Conservation (phyloP, 768 basidiomycete genomes). For the Lactifluus rugatus region DNA sequence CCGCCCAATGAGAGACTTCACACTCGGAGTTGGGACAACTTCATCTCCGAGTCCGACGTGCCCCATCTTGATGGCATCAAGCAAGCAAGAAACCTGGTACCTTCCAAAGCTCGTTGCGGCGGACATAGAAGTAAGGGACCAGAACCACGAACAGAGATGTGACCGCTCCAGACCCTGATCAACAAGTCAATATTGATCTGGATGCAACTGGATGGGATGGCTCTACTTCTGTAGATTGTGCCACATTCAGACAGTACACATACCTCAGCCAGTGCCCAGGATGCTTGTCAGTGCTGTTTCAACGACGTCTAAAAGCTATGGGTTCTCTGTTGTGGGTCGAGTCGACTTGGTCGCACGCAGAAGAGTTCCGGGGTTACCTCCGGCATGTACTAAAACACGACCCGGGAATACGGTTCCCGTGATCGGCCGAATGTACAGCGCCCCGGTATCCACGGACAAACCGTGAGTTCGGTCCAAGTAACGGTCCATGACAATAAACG, state of each 20-base stretch:
- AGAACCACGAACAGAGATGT: neutral
- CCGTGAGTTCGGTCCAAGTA: neutral
- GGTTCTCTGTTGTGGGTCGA: too few relatives aligned
- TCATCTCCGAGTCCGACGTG: neutral
- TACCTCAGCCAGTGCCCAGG: too few relatives aligned
- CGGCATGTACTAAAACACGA: too few relatives aligned
- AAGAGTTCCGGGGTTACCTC: too few relatives aligned
- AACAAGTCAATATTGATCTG: too few relatives aligned
- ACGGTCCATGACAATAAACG: neutral
- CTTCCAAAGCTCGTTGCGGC: neutral
- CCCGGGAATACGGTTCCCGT: neutral
- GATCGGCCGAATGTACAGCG: neutral
- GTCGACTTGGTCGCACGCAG: too few relatives aligned
- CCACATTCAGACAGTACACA: neutral
- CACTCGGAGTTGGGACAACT: neutral
- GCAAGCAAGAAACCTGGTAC: neutral
- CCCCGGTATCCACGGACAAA: neutral
- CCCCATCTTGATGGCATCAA: neutral
- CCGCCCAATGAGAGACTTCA: neutral
- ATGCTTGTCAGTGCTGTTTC: neutral
- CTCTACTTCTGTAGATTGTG: neutral
- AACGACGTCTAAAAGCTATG: neutral
- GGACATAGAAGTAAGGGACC: neutral
- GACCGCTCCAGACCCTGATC: neutral
- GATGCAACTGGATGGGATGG: neutral